Evolutionary conservation across 495 filamentous ascomycete species (phyloP).

Genomic region (Chaetomium tenue): DNA sequence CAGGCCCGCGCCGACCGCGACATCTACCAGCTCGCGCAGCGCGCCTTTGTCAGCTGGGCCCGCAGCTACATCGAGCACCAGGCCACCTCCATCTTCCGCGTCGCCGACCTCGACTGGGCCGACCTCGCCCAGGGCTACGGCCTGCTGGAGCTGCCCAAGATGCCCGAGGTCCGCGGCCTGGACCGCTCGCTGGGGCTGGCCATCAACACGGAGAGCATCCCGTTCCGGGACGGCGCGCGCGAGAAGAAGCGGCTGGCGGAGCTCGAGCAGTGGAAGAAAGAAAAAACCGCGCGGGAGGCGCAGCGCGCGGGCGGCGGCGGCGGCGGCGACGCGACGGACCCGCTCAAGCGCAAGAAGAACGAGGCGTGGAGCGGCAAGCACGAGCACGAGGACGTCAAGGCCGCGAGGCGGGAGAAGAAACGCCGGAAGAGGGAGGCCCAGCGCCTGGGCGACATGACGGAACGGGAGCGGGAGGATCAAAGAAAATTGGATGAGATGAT

Average conservation of each 20-base stretch:
- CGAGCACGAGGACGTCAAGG: constrained; percentile 64
- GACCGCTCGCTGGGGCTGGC: constrained; percentile 77
- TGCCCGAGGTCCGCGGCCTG: constrained; percentile 82
- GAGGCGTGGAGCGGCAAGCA: constrained; percentile 83
- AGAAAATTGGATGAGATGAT: constrained; percentile 71
- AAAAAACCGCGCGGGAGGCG: constrained; percentile 40
- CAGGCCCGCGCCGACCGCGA: constrained; percentile 70
- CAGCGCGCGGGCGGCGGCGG: constrained; percentile 51
- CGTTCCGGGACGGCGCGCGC: constrained; percentile 74
- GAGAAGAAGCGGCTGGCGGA: constrained; percentile 66
- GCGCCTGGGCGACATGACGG: constrained; percentile 64
- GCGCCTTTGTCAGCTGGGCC: constrained; percentile 90
- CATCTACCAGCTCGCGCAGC: constrained; percentile 81
- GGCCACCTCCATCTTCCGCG: constrained; percentile 85
- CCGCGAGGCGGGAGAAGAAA: constrained; percentile 71
- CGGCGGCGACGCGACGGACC: constrained; percentile 43
- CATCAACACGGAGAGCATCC: constrained; percentile 65
- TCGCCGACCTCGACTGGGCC: constrained; percentile 78
- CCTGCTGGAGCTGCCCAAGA: constrained; percentile 81
- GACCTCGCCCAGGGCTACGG: constrained; percentile 76
- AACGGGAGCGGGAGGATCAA: constrained; percentile 68
- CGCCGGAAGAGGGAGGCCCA: constrained; percentile 67
- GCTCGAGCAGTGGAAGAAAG: constrained; percentile 34
- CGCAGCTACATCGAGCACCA: constrained; percentile 88
- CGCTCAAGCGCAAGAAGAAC: constrained; percentile 51